A percentile compares a stretch with the other conserved stretches of the same genome.
These are phyloP conservation scores for Magnaporthales sp. DNA, from an alignment of 2,329 filamentous ascomycete species.

Conservation along the genomic window DNA sequence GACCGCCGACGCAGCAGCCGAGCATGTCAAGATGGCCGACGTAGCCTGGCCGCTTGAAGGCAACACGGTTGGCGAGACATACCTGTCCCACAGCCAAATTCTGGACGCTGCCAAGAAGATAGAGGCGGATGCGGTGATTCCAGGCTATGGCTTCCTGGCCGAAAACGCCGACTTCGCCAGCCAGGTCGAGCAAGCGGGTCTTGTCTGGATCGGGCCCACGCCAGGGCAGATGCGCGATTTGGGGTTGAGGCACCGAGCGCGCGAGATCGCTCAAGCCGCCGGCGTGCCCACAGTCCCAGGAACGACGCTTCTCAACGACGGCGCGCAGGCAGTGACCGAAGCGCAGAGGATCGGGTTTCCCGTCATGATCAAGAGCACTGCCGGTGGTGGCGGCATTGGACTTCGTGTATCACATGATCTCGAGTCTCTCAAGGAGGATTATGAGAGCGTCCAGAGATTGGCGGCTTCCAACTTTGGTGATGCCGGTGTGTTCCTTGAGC, in stretches of 20 bases:
- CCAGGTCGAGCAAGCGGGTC: slow-evolving; percentile 39
- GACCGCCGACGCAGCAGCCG: slow-evolving; percentile 33
- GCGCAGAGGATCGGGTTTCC: slow-evolving; percentile 14
- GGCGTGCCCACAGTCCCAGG: slow-evolving; percentile 31
- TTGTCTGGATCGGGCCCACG: background rate
- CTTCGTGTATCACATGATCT: background rate
- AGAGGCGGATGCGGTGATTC: slow-evolving; percentile 46
- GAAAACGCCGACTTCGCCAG: slow-evolving; percentile 54
- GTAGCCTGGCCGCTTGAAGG: slow-evolving; percentile 40
- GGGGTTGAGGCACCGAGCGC: slow-evolving; percentile 49
- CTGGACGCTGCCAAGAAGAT: slow-evolving; percentile 1
- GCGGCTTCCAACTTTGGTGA: background rate
- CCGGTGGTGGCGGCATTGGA: background rate
- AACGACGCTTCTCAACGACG: slow-evolving; percentile 20
- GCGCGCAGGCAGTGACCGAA: slow-evolving; percentile 41
- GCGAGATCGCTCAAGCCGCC: slow-evolving; percentile 36
- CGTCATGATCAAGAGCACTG: background rate
- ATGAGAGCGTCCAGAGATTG: background rate
- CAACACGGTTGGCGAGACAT: slow-evolving; percentile 24
- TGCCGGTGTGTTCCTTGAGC: background rate
- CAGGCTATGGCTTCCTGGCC: slow-evolving; percentile 56
- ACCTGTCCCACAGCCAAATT: background rate
- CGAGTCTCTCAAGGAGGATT: background rate
- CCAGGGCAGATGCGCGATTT: slow-evolving; percentile 30
- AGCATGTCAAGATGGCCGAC: slow-evolving; percentile 44